Evolutionary conservation across 345 rosid genomes (phyloP).

Genomic region (Lepidium sativum): DNA sequence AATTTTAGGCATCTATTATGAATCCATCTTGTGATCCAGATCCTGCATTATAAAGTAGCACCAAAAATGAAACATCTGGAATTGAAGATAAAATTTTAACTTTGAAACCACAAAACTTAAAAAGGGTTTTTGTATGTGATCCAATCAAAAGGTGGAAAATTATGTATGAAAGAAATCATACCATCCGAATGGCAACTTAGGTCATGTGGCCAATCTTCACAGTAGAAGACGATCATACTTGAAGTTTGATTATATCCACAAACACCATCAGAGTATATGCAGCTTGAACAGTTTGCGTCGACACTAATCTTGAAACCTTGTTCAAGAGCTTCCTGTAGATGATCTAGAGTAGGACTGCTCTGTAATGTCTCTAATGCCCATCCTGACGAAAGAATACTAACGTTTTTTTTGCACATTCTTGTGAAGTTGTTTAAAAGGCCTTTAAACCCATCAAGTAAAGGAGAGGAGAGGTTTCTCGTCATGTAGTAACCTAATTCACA

Average conservation of each 20-base stretch:
- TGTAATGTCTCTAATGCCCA: neutral
- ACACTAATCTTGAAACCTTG: conserved; percentile 26
- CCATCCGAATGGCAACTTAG: too few relatives aligned
- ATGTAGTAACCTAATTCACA: neutral
- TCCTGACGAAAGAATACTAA: neutral
- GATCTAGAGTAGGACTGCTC: neutral
- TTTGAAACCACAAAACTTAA: too few relatives aligned
- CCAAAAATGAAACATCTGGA: too few relatives aligned
- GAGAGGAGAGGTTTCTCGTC: neutral
- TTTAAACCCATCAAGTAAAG: neutral
- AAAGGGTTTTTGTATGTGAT: too few relatives aligned
- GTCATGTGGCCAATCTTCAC: conserved; percentile 7
- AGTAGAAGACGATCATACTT: conserved; percentile 19
- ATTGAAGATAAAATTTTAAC: too few relatives aligned
- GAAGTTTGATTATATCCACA: conserved; percentile 24
- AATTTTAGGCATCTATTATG: too few relatives aligned
- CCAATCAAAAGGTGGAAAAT: too few relatives aligned
- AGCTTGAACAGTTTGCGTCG: neutral
- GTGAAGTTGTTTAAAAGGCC: neutral
- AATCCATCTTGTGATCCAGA: too few relatives aligned
- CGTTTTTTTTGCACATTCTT: conserved; percentile 1
- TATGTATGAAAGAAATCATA: too few relatives aligned
- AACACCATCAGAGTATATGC: conserved; percentile 9
- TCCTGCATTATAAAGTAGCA: too few relatives aligned
- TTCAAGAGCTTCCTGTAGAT: conserved; percentile 2